Base-by-base conservation (phyloP, 345 rosid genomes). In the Pugionium dolabratum region DNA sequence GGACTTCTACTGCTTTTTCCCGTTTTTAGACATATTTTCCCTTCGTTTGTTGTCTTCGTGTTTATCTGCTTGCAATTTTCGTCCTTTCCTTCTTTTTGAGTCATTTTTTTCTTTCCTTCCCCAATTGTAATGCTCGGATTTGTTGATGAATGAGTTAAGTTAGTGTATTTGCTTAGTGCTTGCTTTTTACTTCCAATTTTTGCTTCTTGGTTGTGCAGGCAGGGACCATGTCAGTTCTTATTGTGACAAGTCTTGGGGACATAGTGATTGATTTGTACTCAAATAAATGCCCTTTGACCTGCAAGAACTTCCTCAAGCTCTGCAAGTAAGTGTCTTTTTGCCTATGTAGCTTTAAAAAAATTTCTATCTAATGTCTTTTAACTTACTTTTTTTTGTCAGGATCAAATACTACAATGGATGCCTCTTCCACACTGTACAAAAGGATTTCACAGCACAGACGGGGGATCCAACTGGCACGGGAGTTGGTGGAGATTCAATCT, bases 221-320 rank as follows among this genome's bases (percentile, higher is more conserved):
- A 40, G n/a, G n/a, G 26, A 47, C 30, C 39, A 32, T 44, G 96
- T 91, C 98, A 9, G 92, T 89, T 66, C 76, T 86, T 31, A 64
- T 88, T 47, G 86, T 80, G 33, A 91, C 98, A 35, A 91, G 96
- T 60, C 70, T 89, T 42, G 95, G 98, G 4, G 95, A 91, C 35
- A 50, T 91, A 4, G 90, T 86, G 10, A 78, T 91, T 26, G 98
- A 89, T 74, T 79, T 89, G 59, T 71, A 64, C 53, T 57, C 88
- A 0, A 84, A 76, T 10, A 78, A 80, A 72, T 91, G 98, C 57
- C 98, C 94, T 1, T 66, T 88, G 31, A 88, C 96, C 54, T 81
- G 79, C 81, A 88, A 91, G 68, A 91, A 88, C 75, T 88, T 91
- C 79, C 77, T 91, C 76, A 91, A 91, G 81, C 96, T 91, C 64